These are phyloP conservation scores for Isatis tinctoria DNA, from an alignment of 345 rosid species.

Conservation along the genomic window DNA sequence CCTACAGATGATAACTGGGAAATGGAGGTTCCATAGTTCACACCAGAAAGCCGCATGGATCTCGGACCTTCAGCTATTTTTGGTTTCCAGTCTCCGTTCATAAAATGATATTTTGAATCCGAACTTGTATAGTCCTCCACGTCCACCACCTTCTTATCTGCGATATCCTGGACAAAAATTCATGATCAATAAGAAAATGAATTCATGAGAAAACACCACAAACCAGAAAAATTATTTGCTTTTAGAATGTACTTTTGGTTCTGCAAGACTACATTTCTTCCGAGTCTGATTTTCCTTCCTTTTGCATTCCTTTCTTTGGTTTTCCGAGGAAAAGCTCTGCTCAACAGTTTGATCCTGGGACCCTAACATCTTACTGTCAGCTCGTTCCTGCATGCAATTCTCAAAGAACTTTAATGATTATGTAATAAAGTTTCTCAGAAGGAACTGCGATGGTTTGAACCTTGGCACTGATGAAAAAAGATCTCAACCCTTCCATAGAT, in stretches of 20 bases:
- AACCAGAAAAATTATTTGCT: neutral
- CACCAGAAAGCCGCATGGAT: constrained; percentile 22
- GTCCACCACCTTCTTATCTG: constrained; percentile 35
- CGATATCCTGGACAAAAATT: constrained; percentile 47
- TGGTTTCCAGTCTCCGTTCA: constrained; percentile 25
- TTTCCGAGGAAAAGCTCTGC: constrained; percentile 9
- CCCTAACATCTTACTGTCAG: constrained; percentile 19
- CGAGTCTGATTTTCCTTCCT: constrained; percentile 31
- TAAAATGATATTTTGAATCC: constrained; percentile 24
- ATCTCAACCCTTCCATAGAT: constrained; percentile 58
- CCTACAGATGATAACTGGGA: constrained; percentile 25
- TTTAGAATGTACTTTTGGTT: constrained; percentile 26
- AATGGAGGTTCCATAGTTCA: constrained; percentile 29
- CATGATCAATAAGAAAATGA: constrained; percentile 19
- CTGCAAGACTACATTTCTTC: constrained; percentile 31
- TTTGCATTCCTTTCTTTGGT: constrained; percentile 16
- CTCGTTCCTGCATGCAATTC: constrained; percentile 27
- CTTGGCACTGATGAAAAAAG: constrained; percentile 77
- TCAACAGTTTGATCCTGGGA: constrained; percentile 17
- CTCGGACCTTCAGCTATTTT: constrained; percentile 33
- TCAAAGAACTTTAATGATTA: neutral
- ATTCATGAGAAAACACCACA: constrained; percentile 4
- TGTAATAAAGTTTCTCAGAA: constrained; percentile 4
- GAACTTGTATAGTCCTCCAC: constrained; percentile 21
- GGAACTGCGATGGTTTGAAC: constrained; percentile 34